Evolutionary conservation across 1,139 yeast species (phyloP), one percentile per base, ranked within the genome.

Genomic region (Kodamaea arcana): DNA sequence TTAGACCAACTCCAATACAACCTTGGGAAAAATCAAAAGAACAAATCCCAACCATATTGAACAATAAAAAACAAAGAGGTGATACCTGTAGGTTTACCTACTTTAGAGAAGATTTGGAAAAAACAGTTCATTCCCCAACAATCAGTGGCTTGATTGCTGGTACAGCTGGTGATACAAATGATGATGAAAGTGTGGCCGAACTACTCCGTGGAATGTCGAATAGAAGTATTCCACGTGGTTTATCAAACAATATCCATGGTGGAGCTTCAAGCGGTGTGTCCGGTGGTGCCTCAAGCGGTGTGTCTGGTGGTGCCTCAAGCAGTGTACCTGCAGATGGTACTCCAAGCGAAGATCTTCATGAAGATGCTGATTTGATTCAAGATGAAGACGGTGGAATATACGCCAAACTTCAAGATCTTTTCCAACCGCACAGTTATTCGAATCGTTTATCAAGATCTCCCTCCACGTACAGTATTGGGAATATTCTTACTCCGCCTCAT

Each of bases 101-200:
- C 53, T 92, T 92, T 58, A 70, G 97, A 45, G 96, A 90, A 46
- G 95, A 88, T 50, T 62, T 92, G 46, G 85, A 83, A 14, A 78
- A 87, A 12, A 92, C 98, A 0, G 78, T 92, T 12, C 97, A 92
- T 57, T 79, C 97, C 0, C 92, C 96, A 1, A 81, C 84, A 3
- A 79, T 92, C 24, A 81, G 95, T 11, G 97, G 97, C 0, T 64
- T 90, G 23, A 55, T 87, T 27, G 36, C 40, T 13, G 37, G 33
- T n/a, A 28, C 23, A 12, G 28, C 24, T 13, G 30, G 32, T 14
- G 38, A 29, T 11, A 15, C 17, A 12, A 25, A 25, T 17, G 34
- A 23, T 10, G 39, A 21, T 9, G 31, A 31, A 20, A 32, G 27
- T 14, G 44, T 42, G 30, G 50, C 45, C 25, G 45, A 42, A 15